phyloP scores from a whole-genome alignment of 768 basidiomycete species.

The Pisolithus marmoratus region DNA sequence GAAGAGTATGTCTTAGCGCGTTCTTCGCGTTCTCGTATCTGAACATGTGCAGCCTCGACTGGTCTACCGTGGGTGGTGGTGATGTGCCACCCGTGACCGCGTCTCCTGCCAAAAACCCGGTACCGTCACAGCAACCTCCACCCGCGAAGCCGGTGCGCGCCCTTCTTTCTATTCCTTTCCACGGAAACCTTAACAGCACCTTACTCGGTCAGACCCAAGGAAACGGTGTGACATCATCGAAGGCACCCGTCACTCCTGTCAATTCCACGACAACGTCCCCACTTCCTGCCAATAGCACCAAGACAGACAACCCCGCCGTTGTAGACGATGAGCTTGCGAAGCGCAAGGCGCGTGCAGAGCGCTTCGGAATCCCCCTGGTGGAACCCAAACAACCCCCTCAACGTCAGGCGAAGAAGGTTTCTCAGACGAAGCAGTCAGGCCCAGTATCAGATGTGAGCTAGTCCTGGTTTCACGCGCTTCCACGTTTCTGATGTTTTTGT shows the following conservation, averaged over 20 bases:
- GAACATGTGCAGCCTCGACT: slow-evolving; percentile 34
- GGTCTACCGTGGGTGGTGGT: slow-evolving; percentile 31
- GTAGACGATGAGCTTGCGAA: slow-evolving; percentile 49
- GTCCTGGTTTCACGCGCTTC: not conserved
- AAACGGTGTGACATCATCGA: not conserved
- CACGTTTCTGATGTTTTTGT: not conserved
- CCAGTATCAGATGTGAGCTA: not conserved
- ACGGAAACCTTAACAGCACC: no score
- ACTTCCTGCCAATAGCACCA: not conserved
- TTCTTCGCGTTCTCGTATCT: slow-evolving; percentile 1
- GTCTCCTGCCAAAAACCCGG: not conserved
- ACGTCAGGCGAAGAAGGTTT: slow-evolving; percentile 13
- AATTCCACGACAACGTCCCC: not conserved
- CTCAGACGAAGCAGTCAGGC: not conserved
- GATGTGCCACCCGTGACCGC: slow-evolving; percentile 7
- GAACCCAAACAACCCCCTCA: slow-evolving; percentile 31
- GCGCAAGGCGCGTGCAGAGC: slow-evolving; percentile 55
- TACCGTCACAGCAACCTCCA: slow-evolving; percentile 3
- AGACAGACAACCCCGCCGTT: slow-evolving; percentile 3
- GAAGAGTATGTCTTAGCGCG: slow-evolving; percentile 20
- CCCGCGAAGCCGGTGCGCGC: slow-evolving; percentile 2
- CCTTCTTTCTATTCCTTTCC: not conserved
- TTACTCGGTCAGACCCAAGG: slow-evolving; percentile 1
- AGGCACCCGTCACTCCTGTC: slow-evolving; percentile 1
- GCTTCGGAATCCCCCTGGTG: slow-evolving; percentile 66